Evolutionary conservation across 2,329 filamentous ascomycete genomes (phyloP).

Genomic region (Colletotrichum australisinense): DNA sequence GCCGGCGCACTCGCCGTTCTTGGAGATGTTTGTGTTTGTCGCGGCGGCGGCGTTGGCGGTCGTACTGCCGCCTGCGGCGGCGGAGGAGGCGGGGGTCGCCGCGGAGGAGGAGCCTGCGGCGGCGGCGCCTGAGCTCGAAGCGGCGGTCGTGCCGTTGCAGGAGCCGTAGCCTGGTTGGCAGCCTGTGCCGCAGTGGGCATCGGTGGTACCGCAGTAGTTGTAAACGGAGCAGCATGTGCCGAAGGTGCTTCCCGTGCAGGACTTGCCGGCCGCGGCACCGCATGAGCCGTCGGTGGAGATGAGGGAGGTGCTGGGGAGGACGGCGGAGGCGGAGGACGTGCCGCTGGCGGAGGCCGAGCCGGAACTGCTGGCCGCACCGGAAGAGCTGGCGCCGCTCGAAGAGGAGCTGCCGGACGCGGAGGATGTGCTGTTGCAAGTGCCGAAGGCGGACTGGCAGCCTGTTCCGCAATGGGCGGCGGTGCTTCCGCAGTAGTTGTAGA

Average conservation of each 20-base stretch:
- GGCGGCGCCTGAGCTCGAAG: background rate
- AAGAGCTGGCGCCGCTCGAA: background rate
- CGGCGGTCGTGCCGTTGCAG: slow-evolving; percentile 1
- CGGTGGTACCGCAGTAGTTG: slow-evolving; percentile 9
- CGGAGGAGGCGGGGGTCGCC: background rate
- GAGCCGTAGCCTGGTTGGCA: slow-evolving; percentile 22
- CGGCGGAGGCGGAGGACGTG: background rate
- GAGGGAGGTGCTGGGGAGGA: background rate
- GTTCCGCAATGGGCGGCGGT: slow-evolving; percentile 46
- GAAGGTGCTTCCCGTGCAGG: slow-evolving; percentile 4
- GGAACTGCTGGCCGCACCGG: background rate
- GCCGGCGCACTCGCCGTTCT: slow-evolving; percentile 25
- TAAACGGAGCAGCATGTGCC: slow-evolving; percentile 26
- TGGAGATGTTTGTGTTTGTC: slow-evolving; percentile 25
- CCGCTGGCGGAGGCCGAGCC: background rate
- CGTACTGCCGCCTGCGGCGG: background rate
- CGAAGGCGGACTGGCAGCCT: slow-evolving; percentile 46
- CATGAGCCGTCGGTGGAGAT: background rate
- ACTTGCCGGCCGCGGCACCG: background rate
- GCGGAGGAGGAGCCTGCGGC: background rate
- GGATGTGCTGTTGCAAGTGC: slow-evolving; percentile 12
- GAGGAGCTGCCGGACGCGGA: background rate
- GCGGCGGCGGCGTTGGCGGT: slow-evolving; percentile 8
- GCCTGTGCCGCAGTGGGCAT: slow-evolving; percentile 5
- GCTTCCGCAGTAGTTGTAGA: slow-evolving; percentile 47